phyloP scores from a whole-genome alignment of 306 rosid genomes.

The Lathyrus sativus region DNA sequence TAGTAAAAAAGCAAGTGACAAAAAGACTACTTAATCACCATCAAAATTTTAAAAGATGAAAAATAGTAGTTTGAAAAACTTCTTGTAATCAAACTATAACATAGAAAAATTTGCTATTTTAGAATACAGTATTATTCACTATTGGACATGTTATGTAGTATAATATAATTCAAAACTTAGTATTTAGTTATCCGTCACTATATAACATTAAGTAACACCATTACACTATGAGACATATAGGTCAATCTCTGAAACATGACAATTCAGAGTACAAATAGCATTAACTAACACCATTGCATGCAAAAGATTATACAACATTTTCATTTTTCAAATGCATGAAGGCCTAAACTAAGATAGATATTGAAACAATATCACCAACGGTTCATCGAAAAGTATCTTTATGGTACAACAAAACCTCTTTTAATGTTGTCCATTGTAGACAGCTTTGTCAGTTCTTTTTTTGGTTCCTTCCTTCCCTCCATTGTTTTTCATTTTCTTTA shows the following conservation, averaged over 20 bases:
- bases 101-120: too few species aligned
- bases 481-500: neutral
- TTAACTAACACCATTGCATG: slow-evolving; percentile 17
- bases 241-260: neutral
- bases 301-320: neutral
- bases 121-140: neutral
- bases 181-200: neutral
- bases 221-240: neutral
- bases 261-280: slow-evolving; percentile 11
- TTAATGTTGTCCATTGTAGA: slow-evolving; percentile 25
- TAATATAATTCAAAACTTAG: neutral
- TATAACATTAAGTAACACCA: neutral
- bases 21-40: too few species aligned
- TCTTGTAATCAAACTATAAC: too few species aligned
- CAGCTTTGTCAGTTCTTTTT: neutral
- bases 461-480: neutral
- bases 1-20: too few species aligned
- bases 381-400: slow-evolving; percentile 7
- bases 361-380: slow-evolving; percentile 1
- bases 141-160: neutral
- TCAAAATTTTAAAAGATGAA: too few species aligned
- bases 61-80: too few species aligned
- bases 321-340: slow-evolving; percentile 15
- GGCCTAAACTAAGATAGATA: neutral
- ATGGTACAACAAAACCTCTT: slow-evolving; percentile 18